Evolutionary conservation across 768 basidiomycete species (phyloP), one percentile per base, ranked within the genome.

Genomic region (Lactifluus volemus): DNA sequence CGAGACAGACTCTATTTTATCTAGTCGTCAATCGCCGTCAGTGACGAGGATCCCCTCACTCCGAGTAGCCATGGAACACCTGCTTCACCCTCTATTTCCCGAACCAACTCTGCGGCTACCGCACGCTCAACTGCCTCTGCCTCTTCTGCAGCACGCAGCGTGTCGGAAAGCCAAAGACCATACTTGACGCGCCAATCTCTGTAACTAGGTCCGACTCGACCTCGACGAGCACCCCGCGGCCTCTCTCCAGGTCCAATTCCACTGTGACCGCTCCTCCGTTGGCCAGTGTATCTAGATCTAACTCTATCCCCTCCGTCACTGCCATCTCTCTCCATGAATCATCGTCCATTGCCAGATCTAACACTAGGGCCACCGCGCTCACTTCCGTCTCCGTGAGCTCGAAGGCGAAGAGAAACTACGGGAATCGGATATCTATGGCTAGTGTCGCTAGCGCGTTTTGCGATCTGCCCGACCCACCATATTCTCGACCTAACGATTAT

Each of bases 401-500:
- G 11, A 60, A 55, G 54, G 52, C 56, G 32, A 49, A 44, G 34
- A 63, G 61, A 38, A 55, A 51, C 29, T 60, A 55, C 36, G 36
- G 53, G 42, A 39, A 63, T 41, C 54, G 63, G 21, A 51, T 39
- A 50, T 51, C 63, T 14, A 54, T 58, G 56, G 38, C 56, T 17
- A 53, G 3, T 53, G 51, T 62, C 32, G 21, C 52, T 8, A 53
- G 25, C 50, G 61, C 61, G 15, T 53, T 58, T 12, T n/a, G 42
- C 36, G 56, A 62, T 34, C 25, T 63, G 14, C 61, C 61, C 10
- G 3, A 47, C 5, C 61, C 61, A 29, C 61, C 61, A 44, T 63
- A 65, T 50, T 54, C 55, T 15, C 57, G 38, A 4, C 55, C 59
- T 9, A 49, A 61, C 32, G 56, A 56, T 41, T 66, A 66, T 38